Percentiles rank a stretch among this genome's conserved stretches.
These are phyloP conservation scores for Ogataea chonburiensis DNA, from an alignment of 805 yeast species.

Conservation along the genomic window DNA sequence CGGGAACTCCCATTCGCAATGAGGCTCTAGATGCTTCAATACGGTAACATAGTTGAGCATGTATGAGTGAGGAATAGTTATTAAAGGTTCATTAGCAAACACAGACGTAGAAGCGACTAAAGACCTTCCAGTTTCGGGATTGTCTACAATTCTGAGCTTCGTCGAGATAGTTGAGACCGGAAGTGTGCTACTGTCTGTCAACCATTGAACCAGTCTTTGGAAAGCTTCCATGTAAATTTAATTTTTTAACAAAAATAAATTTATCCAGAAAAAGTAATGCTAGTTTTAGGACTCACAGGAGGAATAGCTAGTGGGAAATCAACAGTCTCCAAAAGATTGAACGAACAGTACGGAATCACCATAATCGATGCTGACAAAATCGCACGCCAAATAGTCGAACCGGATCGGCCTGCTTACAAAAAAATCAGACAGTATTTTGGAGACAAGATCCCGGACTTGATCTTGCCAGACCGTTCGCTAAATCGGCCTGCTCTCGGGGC, in stretches of 20 bases:
- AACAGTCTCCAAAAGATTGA: constrained; percentile 69
- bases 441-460: constrained; percentile 49
- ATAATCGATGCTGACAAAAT: constrained; percentile 89
- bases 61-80: constrained; percentile 56
- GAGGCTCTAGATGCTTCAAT: constrained; percentile 41
- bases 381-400: constrained; percentile 82
- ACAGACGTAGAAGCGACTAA: constrained; percentile 45
- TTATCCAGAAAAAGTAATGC: constrained; percentile 46
- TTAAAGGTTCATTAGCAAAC: constrained; percentile 41
- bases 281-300: constrained; percentile 93
- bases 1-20: constrained; percentile 30
- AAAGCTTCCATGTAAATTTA: constrained; percentile 17
- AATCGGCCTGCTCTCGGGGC: constrained; percentile 77
- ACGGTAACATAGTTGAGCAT: constrained; percentile 60
- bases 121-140: constrained; percentile 60
- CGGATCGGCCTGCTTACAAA: constrained; percentile 70
- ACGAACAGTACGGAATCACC: constrained; percentile 49
- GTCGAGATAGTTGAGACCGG: constrained; percentile 36
- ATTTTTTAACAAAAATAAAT: constrained; percentile 1
- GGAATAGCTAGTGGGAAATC: constrained; percentile 98
- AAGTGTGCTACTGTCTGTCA: constrained; percentile 16
- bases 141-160: constrained; percentile 42
- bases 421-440: constrained; percentile 62
- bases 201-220: constrained; percentile 33
- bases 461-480: constrained; percentile 47